These are phyloP conservation scores for Heliosperma pusillum DNA, from an alignment of 148 eudicot species.

Conservation along the genomic window DNA sequence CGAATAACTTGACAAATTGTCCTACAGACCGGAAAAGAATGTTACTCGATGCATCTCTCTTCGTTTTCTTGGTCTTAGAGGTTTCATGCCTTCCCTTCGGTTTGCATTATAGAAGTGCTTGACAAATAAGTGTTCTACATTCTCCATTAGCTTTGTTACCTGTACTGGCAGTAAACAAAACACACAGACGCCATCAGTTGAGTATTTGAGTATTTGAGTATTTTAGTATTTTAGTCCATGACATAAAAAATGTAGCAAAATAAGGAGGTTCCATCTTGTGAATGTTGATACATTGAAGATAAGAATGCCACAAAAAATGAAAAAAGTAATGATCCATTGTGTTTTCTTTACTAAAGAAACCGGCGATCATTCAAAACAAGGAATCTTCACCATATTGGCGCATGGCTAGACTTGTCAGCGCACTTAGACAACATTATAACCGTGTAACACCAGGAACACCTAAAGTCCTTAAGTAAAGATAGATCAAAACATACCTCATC, in stretches of 20 bases:
- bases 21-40: slow-evolving; percentile 55
- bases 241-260: neutral
- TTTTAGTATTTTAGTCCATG: no score
- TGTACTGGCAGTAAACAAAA: slow-evolving; percentile 29
- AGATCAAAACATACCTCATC: slow-evolving; percentile 53
- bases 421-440: no score
- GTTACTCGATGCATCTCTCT: slow-evolving; percentile 65
- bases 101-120: slow-evolving; percentile 70
- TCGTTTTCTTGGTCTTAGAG: slow-evolving; percentile 48
- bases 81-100: slow-evolving; percentile 72
- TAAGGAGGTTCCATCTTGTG: no score
- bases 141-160: slow-evolving; percentile 53
- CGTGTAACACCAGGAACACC: neutral
- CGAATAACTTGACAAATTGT: neutral
- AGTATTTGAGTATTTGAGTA: no score
- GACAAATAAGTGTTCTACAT: slow-evolving; percentile 57
- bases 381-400: neutral
- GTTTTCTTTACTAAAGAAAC: no score
- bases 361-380: neutral
- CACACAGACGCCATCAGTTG: no score
- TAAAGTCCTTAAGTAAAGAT: neutral
- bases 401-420: no score
- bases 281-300: no score
- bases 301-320: no score
- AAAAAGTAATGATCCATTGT: no score